Conservation (phyloP, 2,329 filamentous ascomycete species). For the Ceratocystis cacaofunesta region DNA sequence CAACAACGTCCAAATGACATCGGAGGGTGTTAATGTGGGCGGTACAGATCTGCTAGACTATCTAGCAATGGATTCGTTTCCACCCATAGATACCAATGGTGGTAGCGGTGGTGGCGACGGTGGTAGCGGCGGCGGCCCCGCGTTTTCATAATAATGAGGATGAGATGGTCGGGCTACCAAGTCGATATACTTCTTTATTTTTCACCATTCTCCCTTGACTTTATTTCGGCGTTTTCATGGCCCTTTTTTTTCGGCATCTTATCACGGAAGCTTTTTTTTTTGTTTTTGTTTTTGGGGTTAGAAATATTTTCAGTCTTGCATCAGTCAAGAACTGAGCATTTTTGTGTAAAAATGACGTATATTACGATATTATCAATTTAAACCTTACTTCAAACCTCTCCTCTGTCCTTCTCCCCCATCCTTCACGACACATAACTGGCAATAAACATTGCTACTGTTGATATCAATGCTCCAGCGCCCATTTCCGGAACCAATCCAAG, state of each 20-base stretch:
- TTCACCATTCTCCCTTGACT: not conserved
- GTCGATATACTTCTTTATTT: not conserved
- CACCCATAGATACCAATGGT: slow-evolving; percentile 6
- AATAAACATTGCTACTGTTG: not conserved
- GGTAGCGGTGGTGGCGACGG: not conserved
- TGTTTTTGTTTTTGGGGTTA: not conserved
- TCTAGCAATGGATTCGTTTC: slow-evolving; percentile 43
- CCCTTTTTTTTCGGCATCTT: not conserved
- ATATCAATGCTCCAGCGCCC: slow-evolving; percentile 39
- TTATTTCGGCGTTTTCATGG: not conserved
- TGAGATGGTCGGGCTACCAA: not conserved
- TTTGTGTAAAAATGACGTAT: not conserved
- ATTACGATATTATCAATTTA: not conserved
- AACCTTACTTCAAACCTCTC: not conserved
- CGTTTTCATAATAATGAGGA: not conserved
- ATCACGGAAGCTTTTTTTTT: not conserved
- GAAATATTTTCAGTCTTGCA: not conserved
- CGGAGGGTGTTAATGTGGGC: slow-evolving; percentile 51
- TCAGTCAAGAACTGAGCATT: not conserved
- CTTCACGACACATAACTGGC: not conserved
- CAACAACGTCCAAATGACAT: slow-evolving; percentile 48
- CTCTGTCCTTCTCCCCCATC: slow-evolving; percentile 25
- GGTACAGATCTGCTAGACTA: slow-evolving; percentile 53
- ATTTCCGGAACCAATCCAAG: slow-evolving; percentile 72
- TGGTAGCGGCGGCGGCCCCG: not conserved